Percentiles rank a stretch among this genome's conserved stretches.
phyloP scores from a whole-genome alignment of 129 eudicot species.

The Solidago caesia region DNA sequence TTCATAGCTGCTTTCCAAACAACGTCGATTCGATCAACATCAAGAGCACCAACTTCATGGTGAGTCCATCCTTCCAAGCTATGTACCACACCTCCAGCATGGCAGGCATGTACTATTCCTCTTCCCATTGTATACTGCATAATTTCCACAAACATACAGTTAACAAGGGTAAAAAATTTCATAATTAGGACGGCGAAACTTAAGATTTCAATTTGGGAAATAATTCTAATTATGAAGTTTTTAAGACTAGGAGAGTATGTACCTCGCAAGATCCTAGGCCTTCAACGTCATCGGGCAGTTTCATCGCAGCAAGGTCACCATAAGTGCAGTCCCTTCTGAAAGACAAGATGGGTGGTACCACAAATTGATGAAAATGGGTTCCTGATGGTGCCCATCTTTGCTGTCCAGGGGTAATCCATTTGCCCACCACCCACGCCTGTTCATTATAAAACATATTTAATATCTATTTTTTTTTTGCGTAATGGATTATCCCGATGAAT shows the following conservation, averaged over 20 bases:
- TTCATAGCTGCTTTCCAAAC: slow-evolving; percentile 93
- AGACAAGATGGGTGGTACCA: slow-evolving; percentile 75
- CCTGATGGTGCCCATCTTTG: slow-evolving; percentile 94
- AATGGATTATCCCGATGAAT: too few relatives aligned
- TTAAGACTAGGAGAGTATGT: not conserved
- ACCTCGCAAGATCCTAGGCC: slow-evolving; percentile 94
- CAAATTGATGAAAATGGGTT: slow-evolving; percentile 94
- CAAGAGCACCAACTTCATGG: slow-evolving; percentile 98
- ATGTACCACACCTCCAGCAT: slow-evolving; percentile 95
- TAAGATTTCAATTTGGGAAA: too few relatives aligned
- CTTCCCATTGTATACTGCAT: slow-evolving; percentile 88
- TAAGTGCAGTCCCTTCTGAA: slow-evolving; percentile 88
- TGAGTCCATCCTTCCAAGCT: slow-evolving; percentile 91
- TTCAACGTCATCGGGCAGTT: slow-evolving; percentile 69
- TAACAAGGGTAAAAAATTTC: too few relatives aligned
- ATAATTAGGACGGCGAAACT: too few relatives aligned
- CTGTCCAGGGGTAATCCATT: slow-evolving; percentile 87
- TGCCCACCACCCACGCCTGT: slow-evolving; percentile 94
- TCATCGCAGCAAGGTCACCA: slow-evolving; percentile 97
- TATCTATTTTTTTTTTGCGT: not conserved
- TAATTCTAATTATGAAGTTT: too few relatives aligned
- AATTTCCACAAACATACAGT: not conserved
- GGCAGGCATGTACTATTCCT: slow-evolving; percentile 98
- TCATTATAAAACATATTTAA: not conserved
- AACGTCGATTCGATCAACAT: slow-evolving; percentile 76